Conservation (phyloP, 306 rosid genomes). For the Citrullus colocynthis region DNA sequence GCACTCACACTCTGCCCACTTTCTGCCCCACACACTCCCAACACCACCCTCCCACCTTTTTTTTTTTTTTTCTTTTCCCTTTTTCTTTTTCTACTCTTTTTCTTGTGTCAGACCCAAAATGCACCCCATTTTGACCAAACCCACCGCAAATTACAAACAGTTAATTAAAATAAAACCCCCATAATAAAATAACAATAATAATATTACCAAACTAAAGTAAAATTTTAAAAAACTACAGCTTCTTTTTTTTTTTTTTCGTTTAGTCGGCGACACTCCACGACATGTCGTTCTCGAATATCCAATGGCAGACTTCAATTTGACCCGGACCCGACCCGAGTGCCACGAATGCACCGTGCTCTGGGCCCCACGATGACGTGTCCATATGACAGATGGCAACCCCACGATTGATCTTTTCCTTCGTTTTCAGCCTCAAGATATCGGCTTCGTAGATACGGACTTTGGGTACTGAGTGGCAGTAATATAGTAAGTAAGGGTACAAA, state of each 20-base stretch:
- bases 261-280: slow-evolving; percentile 42
- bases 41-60: not conserved
- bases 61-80: not conserved
- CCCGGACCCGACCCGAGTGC: slow-evolving; percentile 47
- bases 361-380: slow-evolving; percentile 73
- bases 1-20: not conserved
- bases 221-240: not conserved
- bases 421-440: slow-evolving; percentile 34
- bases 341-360: slow-evolving; percentile 57
- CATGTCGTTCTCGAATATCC: slow-evolving; percentile 74
- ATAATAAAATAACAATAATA: not conserved
- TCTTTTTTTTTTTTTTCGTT: not conserved
- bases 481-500: slow-evolving; percentile 69
- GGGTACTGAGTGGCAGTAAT: slow-evolving; percentile 84
- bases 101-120: not conserved
- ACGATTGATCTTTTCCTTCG: slow-evolving; percentile 23
- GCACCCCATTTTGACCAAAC: not conserved
- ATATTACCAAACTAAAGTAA: not conserved
- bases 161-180: not conserved
- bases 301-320: slow-evolving; percentile 44
- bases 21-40: not conserved
- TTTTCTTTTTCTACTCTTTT: not conserved
- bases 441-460: slow-evolving; percentile 59
- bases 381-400: slow-evolving; percentile 76
- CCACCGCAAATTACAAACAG: not conserved